Evolutionary conservation across 805 yeast species (phyloP), one percentile per base, ranked within the genome.

Genomic region (Pichia scutulata): DNA sequence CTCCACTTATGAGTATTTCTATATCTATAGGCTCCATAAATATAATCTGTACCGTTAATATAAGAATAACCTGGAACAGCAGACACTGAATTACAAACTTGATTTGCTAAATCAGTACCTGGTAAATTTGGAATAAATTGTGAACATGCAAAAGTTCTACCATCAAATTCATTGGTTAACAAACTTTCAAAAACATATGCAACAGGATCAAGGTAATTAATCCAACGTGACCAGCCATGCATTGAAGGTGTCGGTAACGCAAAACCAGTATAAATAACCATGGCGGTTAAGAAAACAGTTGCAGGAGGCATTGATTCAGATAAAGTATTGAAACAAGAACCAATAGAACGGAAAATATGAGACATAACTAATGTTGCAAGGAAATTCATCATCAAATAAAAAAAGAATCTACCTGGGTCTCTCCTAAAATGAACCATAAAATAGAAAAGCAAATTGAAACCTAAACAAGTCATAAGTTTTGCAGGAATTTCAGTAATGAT

Each of bases 221-320:
- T 78, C 86, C 85, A 81, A 56, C 80, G 70, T 36, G 81, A 75
- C 86, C 86, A 81, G 16, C 84, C 81, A 55, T 73, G 70, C 79
- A 80, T 78, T 45, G 72, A 62, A 7, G 75, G 72, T 33, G 75
- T 73, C 26, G 85, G 86, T 52, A 80, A 67, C 22, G 75, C 79
- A 67, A 80, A 81, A 39, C 85, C 85, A 8, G 80, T 72, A 59
- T 71, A 80, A 45, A 54, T 69, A 19, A 75, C 64, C 59, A 80
- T 58, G 7, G 74, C 75, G 41, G 76, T 64, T 51, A 81, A 63
- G 49, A 80, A 52, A 25, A 78, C 53, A 16, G 82, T 69, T 2
- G 83, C 77, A 3, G 84, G 84, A 6, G 80, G 77, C 78, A 80
- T 74, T 10, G 85, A 80, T 56, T 74, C 75, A 0, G 78, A 65